These are phyloP conservation scores for Nakazawaea ishiwadae DNA, from an alignment of 805 yeast genomes.

Conservation along the genomic window DNA sequence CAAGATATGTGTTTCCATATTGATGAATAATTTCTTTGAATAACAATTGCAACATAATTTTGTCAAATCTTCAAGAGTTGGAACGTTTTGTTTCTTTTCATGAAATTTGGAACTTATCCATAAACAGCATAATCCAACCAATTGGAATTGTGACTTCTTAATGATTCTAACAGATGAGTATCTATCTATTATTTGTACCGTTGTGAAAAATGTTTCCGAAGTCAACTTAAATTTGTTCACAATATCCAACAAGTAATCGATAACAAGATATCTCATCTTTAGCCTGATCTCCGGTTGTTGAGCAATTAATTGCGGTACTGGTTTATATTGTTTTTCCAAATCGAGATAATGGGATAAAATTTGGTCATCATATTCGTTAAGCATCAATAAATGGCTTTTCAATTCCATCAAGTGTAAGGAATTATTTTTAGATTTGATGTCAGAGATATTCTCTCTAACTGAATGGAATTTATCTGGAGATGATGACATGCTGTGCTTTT, in stretches of 20 bases:
- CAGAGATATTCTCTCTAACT: slow-evolving; percentile 10
- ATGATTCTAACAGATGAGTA: slow-evolving; percentile 31
- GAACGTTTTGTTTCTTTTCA: slow-evolving; percentile 55
- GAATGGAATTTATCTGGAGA: slow-evolving; percentile 14
- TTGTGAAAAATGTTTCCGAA: slow-evolving; percentile 30
- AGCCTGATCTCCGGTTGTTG: slow-evolving; percentile 18
- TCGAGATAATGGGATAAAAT: slow-evolving; percentile 20
- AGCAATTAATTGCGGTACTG: slow-evolving; percentile 17
- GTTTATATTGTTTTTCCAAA: slow-evolving; percentile 25
- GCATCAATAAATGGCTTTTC: slow-evolving; percentile 12
- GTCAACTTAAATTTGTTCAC: slow-evolving; percentile 24
- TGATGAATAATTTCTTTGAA: slow-evolving; percentile 50
- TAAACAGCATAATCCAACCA: slow-evolving; percentile 38
- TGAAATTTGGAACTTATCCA: slow-evolving; percentile 41
- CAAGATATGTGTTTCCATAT: slow-evolving; percentile 66
- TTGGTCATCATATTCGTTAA: slow-evolving; percentile 13
- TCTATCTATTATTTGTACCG: slow-evolving; percentile 33
- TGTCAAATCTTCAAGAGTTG: slow-evolving; percentile 45
- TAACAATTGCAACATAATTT: slow-evolving; percentile 57
- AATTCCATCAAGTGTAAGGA: slow-evolving; percentile 10
- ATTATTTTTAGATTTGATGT: slow-evolving; percentile 6
- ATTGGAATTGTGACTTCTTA: slow-evolving; percentile 29
- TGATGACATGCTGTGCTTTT: neutral
- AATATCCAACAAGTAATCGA: slow-evolving; percentile 28
- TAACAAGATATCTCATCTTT: slow-evolving; percentile 19